Evolutionary conservation across 306 rosid species (phyloP), one percentile per base, ranked within the genome.

Genomic region (Morella rubra): DNA sequence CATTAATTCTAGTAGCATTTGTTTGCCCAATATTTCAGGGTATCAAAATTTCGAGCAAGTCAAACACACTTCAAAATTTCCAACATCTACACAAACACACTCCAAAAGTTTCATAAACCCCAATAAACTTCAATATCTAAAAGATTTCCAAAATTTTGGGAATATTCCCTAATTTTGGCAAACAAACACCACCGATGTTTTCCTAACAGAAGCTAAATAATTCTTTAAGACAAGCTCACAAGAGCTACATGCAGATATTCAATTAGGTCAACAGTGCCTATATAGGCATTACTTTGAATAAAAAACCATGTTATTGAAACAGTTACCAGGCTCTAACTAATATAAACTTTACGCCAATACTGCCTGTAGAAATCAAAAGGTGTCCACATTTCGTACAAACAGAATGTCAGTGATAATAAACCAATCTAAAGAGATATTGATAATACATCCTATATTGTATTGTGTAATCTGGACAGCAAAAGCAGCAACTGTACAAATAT

Each of bases 391-490:
- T 20, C 55, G 19, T 40, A 79, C 24, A 76, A 65, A 65, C 10
- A 64, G n/a, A 40, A 40, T 64, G 69, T 8, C 15, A 18, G 27
- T 9, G n/a, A n/a, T 42, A 42, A 42, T 8, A 4, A 1, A 41
- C 5, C 41, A 64, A 42, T 10, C 24, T 0, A 0, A 13, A 62
- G 7, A 62, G 44, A 62, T 15, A 69, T 6, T 22, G 19, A 68
- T 5, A 2, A 41, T 18, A 76, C 73, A 53, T 69, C 73, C 27
- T 27, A 56, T 46, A 74, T 13, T 45, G 14, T 73, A 77, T 14
- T 14, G 47, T 75, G 40, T 14, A 62, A 68, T 49, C 59, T 40
- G 20, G 76, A 73, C 59, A 68, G 12, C 70, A 84, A 73, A 46
- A 49, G 18, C 64, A 74, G 66, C 53, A 66, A 71, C 44, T 75